Percentiles rank a stretch among this genome's conserved stretches.
These are phyloP conservation scores for Suhomyces sp. DNA, from an alignment of 805 yeast genomes.

Conservation along the genomic window DNA sequence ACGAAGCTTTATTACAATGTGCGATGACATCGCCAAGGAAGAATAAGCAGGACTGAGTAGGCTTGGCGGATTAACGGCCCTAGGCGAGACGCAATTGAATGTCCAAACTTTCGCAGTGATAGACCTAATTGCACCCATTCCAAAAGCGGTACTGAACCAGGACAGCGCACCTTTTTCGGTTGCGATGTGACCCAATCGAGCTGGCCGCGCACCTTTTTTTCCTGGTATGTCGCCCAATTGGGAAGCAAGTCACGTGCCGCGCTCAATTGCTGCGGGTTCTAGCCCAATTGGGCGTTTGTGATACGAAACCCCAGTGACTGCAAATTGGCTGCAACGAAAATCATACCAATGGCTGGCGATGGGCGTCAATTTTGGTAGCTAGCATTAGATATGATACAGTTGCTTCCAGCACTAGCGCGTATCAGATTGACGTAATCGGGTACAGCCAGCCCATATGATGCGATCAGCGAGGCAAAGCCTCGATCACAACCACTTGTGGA, in stretches of 20 bases:
- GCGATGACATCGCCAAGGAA: not conserved
- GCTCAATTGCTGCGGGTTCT: not conserved
- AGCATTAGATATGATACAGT: not conserved
- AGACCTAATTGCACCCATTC: not conserved
- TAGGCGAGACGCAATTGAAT: not conserved
- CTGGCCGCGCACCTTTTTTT: not conserved
- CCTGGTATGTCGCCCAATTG: not conserved
- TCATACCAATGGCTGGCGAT: not conserved
- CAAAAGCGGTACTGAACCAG: not conserved
- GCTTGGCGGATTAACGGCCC: not conserved
- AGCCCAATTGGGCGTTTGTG: slow-evolving; percentile 3
- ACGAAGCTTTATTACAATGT: too few species aligned
- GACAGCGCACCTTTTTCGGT: not conserved
- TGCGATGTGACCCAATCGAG: not conserved
- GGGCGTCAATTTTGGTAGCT: not conserved
- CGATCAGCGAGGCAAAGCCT: not conserved
- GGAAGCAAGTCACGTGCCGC: not conserved
- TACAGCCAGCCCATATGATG: not conserved
- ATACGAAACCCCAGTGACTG: not conserved
- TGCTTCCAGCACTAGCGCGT: not conserved
- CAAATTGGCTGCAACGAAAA: not conserved
- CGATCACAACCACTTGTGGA: not conserved
- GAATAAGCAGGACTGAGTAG: not conserved
- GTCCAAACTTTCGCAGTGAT: not conserved
- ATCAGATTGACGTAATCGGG: not conserved